phyloP scores from a whole-genome alignment of 306 rosid genomes.

The Malus domestica region DNA sequence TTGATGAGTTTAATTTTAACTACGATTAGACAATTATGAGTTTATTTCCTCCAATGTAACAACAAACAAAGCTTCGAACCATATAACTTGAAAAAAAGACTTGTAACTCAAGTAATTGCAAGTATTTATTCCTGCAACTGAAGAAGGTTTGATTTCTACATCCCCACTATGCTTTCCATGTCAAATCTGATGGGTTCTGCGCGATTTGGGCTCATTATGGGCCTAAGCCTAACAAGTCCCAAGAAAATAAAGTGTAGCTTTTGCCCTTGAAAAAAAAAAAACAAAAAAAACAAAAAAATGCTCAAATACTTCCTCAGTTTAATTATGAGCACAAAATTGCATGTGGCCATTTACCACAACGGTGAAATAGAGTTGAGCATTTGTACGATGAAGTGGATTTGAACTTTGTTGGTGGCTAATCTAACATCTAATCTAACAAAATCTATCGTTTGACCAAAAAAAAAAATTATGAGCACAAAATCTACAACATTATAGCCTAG shows the following conservation, averaged over 20 bases:
- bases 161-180: too few relatives aligned
- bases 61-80: background rate
- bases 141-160: too few relatives aligned
- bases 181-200: background rate
- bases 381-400: accelerated
- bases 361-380: too few relatives aligned
- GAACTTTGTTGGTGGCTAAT: too few relatives aligned
- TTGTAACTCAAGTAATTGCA: background rate
- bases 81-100: background rate
- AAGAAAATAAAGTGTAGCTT: background rate
- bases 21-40: too few relatives aligned
- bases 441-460: background rate
- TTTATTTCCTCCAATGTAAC: background rate
- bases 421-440: too few relatives aligned
- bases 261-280: background rate
- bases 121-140: too few relatives aligned
- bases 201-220: background rate
- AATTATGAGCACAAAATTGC: background rate
- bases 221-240: background rate
- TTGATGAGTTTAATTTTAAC: too few relatives aligned
- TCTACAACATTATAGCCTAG: background rate
- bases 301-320: background rate
- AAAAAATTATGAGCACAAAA: background rate
- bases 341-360: too few relatives aligned
- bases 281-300: background rate